Conservation (phyloP, 106 monocot species). For the Allium cepa region DNA sequence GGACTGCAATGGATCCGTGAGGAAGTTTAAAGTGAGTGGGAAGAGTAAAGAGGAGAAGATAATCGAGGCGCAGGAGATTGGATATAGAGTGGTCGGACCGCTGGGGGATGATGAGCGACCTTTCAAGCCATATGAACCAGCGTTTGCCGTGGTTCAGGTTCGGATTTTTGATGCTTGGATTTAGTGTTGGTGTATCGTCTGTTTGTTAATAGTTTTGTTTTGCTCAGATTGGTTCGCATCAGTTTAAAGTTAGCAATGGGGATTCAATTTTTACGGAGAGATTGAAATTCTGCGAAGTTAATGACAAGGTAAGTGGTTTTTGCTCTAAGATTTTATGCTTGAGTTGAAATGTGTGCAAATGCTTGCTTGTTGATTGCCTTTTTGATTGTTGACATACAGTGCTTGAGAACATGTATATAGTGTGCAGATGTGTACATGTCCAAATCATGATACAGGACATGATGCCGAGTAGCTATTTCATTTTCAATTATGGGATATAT, state of each 20-base stretch:
- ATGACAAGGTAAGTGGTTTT: slow-evolving; percentile 57
- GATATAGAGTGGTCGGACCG: slow-evolving; percentile 70
- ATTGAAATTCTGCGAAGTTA: slow-evolving; percentile 83
- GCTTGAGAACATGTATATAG: too few relatives aligned
- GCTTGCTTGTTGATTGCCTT: too few relatives aligned
- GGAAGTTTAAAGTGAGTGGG: slow-evolving; percentile 20
- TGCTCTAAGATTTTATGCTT: too few relatives aligned
- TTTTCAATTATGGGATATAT: too few relatives aligned
- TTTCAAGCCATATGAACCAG: slow-evolving; percentile 79
- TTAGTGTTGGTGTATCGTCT: neutral
- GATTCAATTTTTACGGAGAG: slow-evolving; percentile 84
- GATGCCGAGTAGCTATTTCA: too few relatives aligned
- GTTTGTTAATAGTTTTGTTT: neutral
- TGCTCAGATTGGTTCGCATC: slow-evolving; percentile 86
- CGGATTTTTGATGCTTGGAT: neutral
- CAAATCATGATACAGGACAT: too few relatives aligned
- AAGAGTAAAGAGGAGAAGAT: slow-evolving; percentile 67
- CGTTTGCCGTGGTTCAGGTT: slow-evolving; percentile 92
- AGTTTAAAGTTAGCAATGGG: slow-evolving; percentile 98
- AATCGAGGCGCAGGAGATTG: slow-evolving; percentile 66
- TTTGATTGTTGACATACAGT: too few relatives aligned
- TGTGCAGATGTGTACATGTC: too few relatives aligned
- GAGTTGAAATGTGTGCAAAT: too few relatives aligned
- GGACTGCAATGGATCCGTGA: slow-evolving; percentile 17
- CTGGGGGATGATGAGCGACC: slow-evolving; percentile 61